Conservation (phyloP, 139 green algal genomes). For the Chlamydomonas sp. region DNA sequence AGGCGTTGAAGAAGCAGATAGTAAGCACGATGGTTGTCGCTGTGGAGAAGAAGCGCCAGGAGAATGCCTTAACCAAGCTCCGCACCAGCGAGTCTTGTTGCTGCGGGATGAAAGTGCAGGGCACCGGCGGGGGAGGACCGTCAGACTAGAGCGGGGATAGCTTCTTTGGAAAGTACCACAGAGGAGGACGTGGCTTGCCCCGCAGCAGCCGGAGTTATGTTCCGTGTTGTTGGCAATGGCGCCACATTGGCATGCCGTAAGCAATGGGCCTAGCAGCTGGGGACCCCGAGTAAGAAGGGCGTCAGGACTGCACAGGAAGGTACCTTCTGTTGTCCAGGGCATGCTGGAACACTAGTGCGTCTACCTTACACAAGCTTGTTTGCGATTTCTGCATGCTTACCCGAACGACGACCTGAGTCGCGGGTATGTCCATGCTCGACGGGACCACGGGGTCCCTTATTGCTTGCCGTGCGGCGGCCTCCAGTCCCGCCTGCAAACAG, state of each 20-base stretch:
- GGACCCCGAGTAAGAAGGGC: neutral
- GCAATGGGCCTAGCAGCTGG: neutral
- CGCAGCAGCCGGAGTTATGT: no score
- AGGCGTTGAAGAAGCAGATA: slow-evolving; percentile 19
- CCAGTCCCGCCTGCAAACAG: slow-evolving; percentile 12
- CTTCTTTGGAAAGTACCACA: no score
- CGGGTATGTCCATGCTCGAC: no score
- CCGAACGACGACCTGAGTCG: no score
- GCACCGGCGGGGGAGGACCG: no score
- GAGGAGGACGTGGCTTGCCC: no score
- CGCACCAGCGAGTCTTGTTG: slow-evolving; percentile 9
- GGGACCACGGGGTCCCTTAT: no score
- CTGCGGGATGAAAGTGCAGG: neutral
- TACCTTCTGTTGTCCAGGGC: no score
- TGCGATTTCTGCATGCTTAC: no score
- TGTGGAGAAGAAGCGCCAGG: slow-evolving; percentile 30
- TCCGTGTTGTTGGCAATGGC: no score
- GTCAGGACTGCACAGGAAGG: neutral
- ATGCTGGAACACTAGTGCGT: neutral
- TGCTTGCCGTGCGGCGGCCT: neutral
- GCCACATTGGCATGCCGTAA: no score
- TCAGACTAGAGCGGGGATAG: no score
- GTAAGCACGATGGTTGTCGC: slow-evolving; percentile 20
- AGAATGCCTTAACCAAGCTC: slow-evolving; percentile 15
- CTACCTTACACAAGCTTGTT: neutral